A percentile compares a stretch with the other conserved stretches of the same genome.
These are phyloP conservation scores for Phytophthora pseudosyringae DNA, from an alignment of 352 stramenopile genomes.

Conservation along the genomic window DNA sequence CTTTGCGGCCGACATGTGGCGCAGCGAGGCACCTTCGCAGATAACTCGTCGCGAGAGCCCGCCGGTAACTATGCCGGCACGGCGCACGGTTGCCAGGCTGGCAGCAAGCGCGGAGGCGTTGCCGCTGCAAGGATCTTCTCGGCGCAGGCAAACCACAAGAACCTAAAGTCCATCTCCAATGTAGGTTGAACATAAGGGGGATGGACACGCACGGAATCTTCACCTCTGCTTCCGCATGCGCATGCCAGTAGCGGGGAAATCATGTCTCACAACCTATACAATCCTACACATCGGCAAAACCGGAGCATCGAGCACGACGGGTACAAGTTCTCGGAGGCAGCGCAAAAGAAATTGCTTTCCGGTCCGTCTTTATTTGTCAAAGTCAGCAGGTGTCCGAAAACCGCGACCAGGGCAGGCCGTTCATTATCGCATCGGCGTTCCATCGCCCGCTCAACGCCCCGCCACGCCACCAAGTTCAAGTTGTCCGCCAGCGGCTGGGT, in stretches of 20 bases:
- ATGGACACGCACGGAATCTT: conserved; percentile 13
- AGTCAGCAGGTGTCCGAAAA: conserved; percentile 21
- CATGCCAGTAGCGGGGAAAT: conserved; percentile 3
- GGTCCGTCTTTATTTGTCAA: conserved; percentile 29
- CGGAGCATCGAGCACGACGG: not conserved
- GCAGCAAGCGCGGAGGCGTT: not conserved
- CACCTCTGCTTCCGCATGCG: not conserved
- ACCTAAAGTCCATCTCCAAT: conserved; percentile 15
- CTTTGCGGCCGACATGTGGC: conserved; percentile 28
- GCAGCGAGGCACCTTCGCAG: not conserved
- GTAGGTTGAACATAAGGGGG: conserved; percentile 21
- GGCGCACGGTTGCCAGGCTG: too few relatives aligned
- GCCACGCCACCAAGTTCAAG: conserved; percentile 36
- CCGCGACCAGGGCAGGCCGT: conserved; percentile 4
- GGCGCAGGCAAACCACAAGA: conserved; percentile 7
- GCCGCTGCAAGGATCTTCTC: not conserved
- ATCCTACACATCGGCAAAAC: not conserved
- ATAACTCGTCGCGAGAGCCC: conserved; percentile 7
- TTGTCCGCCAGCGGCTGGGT: conserved; percentile 12
- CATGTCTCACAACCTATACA: conserved; percentile 1
- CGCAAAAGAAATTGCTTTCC: conserved; percentile 23
- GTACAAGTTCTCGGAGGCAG: not conserved
- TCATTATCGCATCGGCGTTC: conserved; percentile 19
- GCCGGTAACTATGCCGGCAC: too few relatives aligned
- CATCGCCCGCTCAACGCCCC: not conserved